A percentile compares a stretch with the other conserved stretches of the same genome.
These are phyloP conservation scores for Meredithiella fracta DNA, from an alignment of 2,329 filamentous ascomycete species.

Conservation along the genomic window DNA sequence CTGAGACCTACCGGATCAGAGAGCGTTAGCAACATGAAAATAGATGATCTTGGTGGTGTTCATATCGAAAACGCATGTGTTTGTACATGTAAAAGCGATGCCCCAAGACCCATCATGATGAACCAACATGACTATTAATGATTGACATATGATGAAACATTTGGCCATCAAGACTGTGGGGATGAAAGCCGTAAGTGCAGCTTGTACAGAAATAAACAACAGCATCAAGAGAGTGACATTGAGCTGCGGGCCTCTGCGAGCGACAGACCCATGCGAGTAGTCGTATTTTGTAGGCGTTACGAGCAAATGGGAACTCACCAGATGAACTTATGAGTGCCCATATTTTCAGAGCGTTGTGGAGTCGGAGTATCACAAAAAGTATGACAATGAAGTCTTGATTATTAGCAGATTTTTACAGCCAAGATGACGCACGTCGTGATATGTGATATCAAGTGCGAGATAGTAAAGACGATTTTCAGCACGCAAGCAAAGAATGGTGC, in stretches of 20 bases:
- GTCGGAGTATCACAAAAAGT: not conserved
- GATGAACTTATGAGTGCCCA: conserved; percentile 14
- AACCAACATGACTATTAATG: too few species aligned
- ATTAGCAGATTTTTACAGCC: not conserved
- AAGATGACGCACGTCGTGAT: not conserved
- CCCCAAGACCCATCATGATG: too few species aligned
- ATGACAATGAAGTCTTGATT: not conserved
- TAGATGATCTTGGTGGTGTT: not conserved
- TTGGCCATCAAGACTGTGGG: too few species aligned
- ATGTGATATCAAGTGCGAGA: not conserved
- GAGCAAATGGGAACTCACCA: conserved; percentile 9
- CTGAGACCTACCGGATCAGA: conserved; percentile 48
- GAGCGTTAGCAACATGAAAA: not conserved
- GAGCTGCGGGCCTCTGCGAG: not conserved
- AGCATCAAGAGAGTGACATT: not conserved
- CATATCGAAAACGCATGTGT: too few species aligned
- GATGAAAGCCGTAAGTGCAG: too few species aligned
- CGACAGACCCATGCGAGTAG: not conserved
- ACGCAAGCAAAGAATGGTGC: conserved; percentile 3
- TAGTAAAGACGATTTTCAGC: not conserved
- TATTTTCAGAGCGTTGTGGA: conserved; percentile 10
- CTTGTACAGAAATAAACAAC: not conserved
- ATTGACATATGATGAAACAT: too few species aligned
- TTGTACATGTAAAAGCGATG: too few species aligned
- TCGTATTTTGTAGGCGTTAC: not conserved